phyloP scores from a whole-genome alignment of 106 monocot genomes.

The Dendrobium chrysotoxum region DNA sequence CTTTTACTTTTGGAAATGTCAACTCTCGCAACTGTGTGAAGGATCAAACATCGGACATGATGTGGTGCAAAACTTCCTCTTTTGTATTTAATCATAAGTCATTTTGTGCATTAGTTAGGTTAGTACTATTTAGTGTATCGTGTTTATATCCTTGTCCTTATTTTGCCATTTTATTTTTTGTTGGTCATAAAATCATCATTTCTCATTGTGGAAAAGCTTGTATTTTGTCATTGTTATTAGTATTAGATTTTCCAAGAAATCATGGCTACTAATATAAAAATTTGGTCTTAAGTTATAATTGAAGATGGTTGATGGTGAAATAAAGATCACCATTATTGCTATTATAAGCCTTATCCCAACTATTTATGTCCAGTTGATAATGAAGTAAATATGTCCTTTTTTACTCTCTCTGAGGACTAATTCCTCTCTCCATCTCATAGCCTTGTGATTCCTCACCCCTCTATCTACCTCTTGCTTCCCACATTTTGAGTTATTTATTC shows the following conservation, averaged over 20 bases:
- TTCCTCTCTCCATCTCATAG: too few relatives aligned
- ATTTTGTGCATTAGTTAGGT: background rate
- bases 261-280: background rate
- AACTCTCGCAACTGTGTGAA: background rate
- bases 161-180: background rate
- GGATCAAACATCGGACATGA: background rate
- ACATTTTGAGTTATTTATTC: too few relatives aligned
- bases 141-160: background rate
- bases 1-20: background rate
- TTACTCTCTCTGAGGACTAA: background rate
- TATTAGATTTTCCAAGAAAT: background rate
- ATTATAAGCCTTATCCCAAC: background rate
- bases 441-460: too few relatives aligned
- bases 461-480: too few relatives aligned
- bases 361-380: background rate
- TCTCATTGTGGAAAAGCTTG: background rate
- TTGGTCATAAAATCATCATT: background rate
- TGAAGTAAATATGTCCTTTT: background rate
- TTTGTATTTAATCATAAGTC: background rate
- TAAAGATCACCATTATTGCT: too few relatives aligned
- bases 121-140: background rate
- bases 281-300: background rate
- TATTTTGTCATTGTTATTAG: background rate
- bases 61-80: background rate
- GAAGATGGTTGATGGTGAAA: background rate